Conservation (phyloP, 2,329 filamentous ascomycete genomes). For the Aspergillus quadricinctus region DNA sequence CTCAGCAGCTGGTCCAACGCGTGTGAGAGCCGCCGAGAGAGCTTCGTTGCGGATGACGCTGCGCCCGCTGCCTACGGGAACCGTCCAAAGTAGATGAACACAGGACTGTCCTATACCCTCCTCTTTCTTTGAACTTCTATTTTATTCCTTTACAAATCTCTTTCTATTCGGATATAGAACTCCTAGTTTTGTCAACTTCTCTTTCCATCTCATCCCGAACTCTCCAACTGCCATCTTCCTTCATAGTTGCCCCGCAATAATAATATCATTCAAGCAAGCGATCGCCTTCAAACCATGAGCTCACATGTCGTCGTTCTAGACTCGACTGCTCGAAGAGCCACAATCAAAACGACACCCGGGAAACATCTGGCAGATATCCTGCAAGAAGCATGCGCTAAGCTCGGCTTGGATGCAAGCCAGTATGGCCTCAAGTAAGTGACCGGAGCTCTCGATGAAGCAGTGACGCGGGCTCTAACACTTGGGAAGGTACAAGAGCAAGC, state of each 20-base stretch:
- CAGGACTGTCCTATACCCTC: not conserved
- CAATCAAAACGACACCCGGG: conserved; percentile 75
- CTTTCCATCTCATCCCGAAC: not conserved
- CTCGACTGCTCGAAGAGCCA: conserved; percentile 69
- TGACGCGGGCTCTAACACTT: conserved; percentile 11
- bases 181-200: not conserved
- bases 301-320: conserved; percentile 86
- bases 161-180: not conserved
- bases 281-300: conserved; percentile 56
- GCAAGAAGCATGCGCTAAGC: conserved; percentile 79
- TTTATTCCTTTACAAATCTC: conserved; percentile 4
- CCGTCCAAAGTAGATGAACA: not conserved
- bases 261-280: not conserved
- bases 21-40: conserved; percentile 17
- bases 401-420: conserved; percentile 66
- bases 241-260: conserved; percentile 17
- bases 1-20: conserved; percentile 18
- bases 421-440: conserved; percentile 73
- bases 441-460: not conserved
- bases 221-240: not conserved
- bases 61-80: conserved; percentile 22
- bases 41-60: conserved; percentile 24
- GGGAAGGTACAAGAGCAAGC: conserved; percentile 72
- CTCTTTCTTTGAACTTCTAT: conserved; percentile 5
- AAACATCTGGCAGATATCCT: conserved; percentile 82